A percentile compares a stretch with the other conserved stretches of the same genome.
phyloP scores from a whole-genome alignment of 192 early-diverging fungal genomes.

The Chytriomyces hyalinus region DNA sequence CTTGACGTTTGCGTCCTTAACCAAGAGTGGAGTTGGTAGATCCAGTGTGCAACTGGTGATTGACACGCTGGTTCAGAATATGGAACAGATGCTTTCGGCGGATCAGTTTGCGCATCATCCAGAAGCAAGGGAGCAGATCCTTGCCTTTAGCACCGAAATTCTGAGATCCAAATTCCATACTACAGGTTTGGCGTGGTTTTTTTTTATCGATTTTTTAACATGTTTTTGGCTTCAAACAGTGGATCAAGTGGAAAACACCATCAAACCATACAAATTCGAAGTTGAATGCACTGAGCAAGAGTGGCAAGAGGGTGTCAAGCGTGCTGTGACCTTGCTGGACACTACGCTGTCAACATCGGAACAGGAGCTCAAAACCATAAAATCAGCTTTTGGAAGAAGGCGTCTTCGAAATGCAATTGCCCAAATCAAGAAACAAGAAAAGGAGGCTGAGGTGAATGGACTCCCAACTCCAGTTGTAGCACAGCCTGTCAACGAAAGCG shows the following conservation, averaged over 20 bases:
- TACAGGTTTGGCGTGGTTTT: conserved; percentile 35
- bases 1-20: conserved; percentile 81
- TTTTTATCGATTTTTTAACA: background rate
- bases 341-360: conserved; percentile 80
- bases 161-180: conserved; percentile 84
- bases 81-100: conserved; percentile 72
- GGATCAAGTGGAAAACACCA: conserved; percentile 98
- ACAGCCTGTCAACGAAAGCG: conserved; percentile 63
- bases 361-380: conserved; percentile 72
- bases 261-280: conserved; percentile 99
- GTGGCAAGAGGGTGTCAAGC: conserved; percentile 89
- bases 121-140: conserved; percentile 76
- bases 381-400: conserved; percentile 73
- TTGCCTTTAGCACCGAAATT: conserved; percentile 84
- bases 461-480: conserved; percentile 37
- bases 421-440: conserved; percentile 74
- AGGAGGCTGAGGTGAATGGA: conserved; percentile 31
- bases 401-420: conserved; percentile 85
- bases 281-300: conserved; percentile 90
- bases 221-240: conserved; percentile 49
- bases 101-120: conserved; percentile 90
- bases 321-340: conserved; percentile 76
- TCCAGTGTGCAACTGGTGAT: conserved; percentile 91
- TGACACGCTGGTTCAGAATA: conserved; percentile 81
- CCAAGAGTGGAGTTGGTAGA: conserved; percentile 92